Evolutionary conservation across 371 early-diverging fungal genomes (phyloP), one percentile per base, ranked within the genome.

Genomic region (Mortierella sp.): DNA sequence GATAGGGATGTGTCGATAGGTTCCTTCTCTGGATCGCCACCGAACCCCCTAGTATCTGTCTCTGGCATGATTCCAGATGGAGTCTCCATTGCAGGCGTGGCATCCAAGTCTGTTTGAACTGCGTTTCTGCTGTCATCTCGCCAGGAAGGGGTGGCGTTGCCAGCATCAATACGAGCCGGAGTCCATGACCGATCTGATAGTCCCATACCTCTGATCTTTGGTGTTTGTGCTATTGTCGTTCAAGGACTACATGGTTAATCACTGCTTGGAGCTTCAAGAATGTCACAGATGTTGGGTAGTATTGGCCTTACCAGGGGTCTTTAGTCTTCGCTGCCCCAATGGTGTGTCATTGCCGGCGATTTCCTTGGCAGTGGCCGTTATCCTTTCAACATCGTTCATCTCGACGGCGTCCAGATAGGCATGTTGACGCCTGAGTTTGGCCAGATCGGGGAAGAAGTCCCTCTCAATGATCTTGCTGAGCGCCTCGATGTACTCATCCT

Each of bases 381-480:
- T 74, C 28, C 74, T 54, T 19, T 70, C 64, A 12, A 61, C 42
- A 47, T 80, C 74, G 47, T 72, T 80, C 54, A 68, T 55, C 31
- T 64, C 61, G 39, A 79, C 64, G 4, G 80, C 78, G 23, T 81
- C 78, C 27, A 81, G 45, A 45, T 81, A 81, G 19, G 69, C 80
- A 60, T 80, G 66, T 26, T 80, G 80, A 30, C 78, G 58, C 66
- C 83, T 84, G 53, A 95, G 64, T 48, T 83, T 83, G 23, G 87
- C 83, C 18, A 94, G 83, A 54, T 89, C 83, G 2, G 95, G 95
- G 62, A 92, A 95, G 67, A 92, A 95, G 70, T 95, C 95, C 16
- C 95, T 82, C 71, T 94, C 87, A 48, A 95, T 93, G 62, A 95
- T 93, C 49, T 82, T 78, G 48, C 89, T 87, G 49, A 95, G 84